Base-by-base conservation (phyloP, 192 early-diverging fungal species). In the Coemansia biformis region DNA sequence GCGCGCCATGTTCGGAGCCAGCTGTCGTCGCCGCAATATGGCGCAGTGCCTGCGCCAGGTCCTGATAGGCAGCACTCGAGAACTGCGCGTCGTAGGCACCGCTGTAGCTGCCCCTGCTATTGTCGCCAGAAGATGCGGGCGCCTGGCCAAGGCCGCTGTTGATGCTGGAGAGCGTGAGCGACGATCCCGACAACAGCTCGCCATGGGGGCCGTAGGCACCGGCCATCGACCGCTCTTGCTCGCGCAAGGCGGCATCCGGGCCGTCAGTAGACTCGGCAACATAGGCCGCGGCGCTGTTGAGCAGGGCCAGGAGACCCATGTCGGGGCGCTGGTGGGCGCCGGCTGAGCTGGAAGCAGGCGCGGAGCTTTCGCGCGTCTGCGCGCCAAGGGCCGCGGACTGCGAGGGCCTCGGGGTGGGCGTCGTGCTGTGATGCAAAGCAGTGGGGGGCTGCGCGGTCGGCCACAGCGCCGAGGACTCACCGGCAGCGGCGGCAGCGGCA, bases 211-310 rank as follows among this genome's bases (percentile, higher is more conserved):
- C 12, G 30, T 63, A 66, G 3, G 54, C 28, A 5, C 19, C 51
- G n/a, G 42, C 13, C 14, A 42, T 36, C 2, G 31, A 14, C 16
- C 53, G 58, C 23, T 51, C 33, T 17, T 29, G 22, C 15, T 38
- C 24, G 24, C 24, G 24, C 24, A 26, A 6, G 3, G 6, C 24
- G 24, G 24, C 24, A 26, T 26, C 24, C 3, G 2, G 24, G 24
- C 24, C 6, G 24, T 26, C 24, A 6, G 24, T n/a, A 5, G 71
- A 67, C 40, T 75, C 59, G 35, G 63, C 59, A 12, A 75, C 55
- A 35, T 51, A 73, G 1, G 57, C 64, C 1, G 64, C 71, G 4
- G 71, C 71, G 17, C 64, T 67, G 49, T 75, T 67, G 21, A 75
- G 38, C 21, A 75, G 59, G 3, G 51, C 71, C 42, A 75, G 21